Evolutionary conservation across 2,329 filamentous ascomycete genomes (phyloP).

Genomic region (Neopestalotiopsis sp.): DNA sequence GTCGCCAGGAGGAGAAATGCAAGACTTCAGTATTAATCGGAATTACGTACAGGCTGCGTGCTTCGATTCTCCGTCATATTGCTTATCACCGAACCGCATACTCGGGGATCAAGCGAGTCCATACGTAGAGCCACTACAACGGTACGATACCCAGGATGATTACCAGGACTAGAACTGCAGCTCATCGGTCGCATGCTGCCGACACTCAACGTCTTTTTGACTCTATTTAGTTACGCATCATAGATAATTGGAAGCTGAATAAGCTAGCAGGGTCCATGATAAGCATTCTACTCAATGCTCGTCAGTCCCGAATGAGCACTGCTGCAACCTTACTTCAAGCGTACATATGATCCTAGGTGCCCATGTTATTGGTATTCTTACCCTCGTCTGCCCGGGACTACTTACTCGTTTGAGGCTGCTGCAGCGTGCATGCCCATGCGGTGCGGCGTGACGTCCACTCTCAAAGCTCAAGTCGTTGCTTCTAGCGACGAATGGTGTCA

Average conservation of each 20-base stretch:
- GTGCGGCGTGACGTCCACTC: background rate
- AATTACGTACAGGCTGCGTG: background rate
- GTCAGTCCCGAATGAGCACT: background rate
- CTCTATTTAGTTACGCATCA: background rate
- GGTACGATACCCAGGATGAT: background rate
- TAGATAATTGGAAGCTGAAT: background rate
- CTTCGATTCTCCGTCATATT: background rate
- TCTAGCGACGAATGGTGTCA: too few species aligned
- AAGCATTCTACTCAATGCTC: background rate
- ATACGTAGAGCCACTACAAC: background rate
- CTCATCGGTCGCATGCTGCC: constrained; percentile 2
- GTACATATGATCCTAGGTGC: background rate
- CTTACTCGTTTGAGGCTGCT: background rate
- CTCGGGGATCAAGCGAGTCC: background rate
- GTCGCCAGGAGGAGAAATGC: background rate
- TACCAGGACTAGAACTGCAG: background rate
- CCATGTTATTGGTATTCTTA: background rate
- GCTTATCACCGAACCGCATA: background rate
- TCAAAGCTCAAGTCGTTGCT: background rate
- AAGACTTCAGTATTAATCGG: background rate
- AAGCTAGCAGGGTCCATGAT: constrained; percentile 11
- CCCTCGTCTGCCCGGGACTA: constrained; percentile 18
- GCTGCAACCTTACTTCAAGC: background rate
- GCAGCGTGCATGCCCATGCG: background rate
- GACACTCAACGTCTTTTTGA: background rate